Evolutionary conservation across 2,329 filamentous ascomycete species (phyloP), one percentile per base, ranked within the genome.

Genomic region (Nothophoma quercina): DNA sequence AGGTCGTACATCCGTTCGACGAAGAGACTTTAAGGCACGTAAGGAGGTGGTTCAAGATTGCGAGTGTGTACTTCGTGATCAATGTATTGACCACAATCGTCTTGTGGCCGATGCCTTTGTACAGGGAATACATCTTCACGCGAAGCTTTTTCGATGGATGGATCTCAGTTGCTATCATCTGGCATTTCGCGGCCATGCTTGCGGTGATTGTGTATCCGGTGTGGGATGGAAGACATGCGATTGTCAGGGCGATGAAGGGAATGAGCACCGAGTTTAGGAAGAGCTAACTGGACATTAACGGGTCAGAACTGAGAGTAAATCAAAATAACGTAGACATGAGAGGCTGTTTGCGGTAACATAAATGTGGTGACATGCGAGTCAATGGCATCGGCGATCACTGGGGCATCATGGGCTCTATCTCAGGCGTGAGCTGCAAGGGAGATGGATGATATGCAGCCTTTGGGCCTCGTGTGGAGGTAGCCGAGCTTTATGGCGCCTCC

Each of bases 51-150:
- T 34, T 50, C 41, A 55, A 55, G 35, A 55, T 55, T 10, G 51
- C 51, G 19, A 50, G 45, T 8, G 51, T 51, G 10, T 55, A 55
- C 13, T 55, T 55, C 16, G 46, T 55, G 22, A 32, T 55, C 29
- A 55, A 55, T 26, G 46, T 55, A 10, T 16, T 55, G 2, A 41
- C 51, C 1, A 55, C 51, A 3, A 55, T 55, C 0, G 80, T 96
- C 1, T 81, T 96, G n/a, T 96, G 91, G 91, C 91, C 91, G 0
- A 93, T 96, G 82, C 91, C 91, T 1, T 85, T 96, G 84, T 96
- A 93, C 67, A 91, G 90, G 15, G 83, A 83, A 1, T 96, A 96
- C 69, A 83, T 96, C 46, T 93, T 93, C 74, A 86, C 82, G 70
- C 88, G 88, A 77, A 79, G 79, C 8, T 93, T 93, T 79, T 93